Evolutionary conservation across 2,329 filamentous ascomycete species (phyloP), one percentile per base, ranked within the genome.

Genomic region (Phaeosphaeriaceae sp.): DNA sequence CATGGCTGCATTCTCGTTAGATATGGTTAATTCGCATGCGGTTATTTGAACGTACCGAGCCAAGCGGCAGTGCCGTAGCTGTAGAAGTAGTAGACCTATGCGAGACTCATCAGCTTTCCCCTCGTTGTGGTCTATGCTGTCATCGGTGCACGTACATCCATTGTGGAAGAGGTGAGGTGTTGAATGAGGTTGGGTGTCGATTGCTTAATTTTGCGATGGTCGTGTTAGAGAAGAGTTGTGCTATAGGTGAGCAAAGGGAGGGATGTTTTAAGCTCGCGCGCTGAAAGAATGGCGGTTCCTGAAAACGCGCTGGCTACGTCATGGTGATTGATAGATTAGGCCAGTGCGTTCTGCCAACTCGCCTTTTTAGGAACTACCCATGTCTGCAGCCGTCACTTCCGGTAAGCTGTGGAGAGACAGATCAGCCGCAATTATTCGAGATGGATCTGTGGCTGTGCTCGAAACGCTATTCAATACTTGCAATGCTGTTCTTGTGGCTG

Each of bases 11-110:
- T 51, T 17, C 9, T 7, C 53, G 48, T 69, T 51, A 72, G 63
- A 33, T 50, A 15, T 20, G n/a, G 25, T 6, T 9, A 10, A 9
- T 2, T 7, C 10, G 22, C 24, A 15, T 21, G 3, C n/a, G 6
- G 24, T 7, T 0, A 21, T 5, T 27, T 5, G 5, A 44, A 50
- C 70, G 31, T 60, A 75, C 73, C 67, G 50, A 80, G 62, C 78
- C 80, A 83, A 51, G 68, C 80, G 27, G 79, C 75, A 19, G 79
- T 82, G 57, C 75, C 72, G 57, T 79, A 76, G 58, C 73, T 74
- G 76, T 82, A 82, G 62, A 76, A 72, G 64, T 78, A 77, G 71
- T 77, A 80, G 61, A 79, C 78, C 78, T 81, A 42, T 36, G 48
- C 48, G 25, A 50, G 33, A 25, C 51, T 53, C 48, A 50, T 71